These are phyloP conservation scores for Diutina pseudorugosa DNA, from an alignment of 1,139 yeast species.

Conservation along the genomic window DNA sequence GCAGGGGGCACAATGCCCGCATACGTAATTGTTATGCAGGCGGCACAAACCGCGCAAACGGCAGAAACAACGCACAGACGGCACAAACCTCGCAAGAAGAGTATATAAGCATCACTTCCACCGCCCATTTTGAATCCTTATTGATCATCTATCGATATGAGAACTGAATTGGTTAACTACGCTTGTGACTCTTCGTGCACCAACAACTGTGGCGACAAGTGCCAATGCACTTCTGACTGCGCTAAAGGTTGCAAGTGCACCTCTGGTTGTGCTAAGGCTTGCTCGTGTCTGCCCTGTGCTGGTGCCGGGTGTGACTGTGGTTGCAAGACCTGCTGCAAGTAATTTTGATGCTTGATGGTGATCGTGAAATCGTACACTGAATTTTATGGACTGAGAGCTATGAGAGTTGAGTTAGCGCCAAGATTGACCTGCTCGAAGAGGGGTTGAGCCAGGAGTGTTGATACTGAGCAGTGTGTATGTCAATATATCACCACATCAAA, in stretches of 20 bases:
- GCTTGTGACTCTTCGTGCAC: slow-evolving; percentile 4
- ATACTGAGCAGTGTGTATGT: not conserved
- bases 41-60: not conserved
- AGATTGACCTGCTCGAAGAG: not conserved
- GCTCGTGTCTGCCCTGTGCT: not conserved
- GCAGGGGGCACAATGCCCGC: not conserved
- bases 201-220: not conserved
- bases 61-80: not conserved
- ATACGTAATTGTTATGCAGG: not conserved
- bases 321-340: not conserved
- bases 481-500: not conserved
- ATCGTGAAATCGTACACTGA: not conserved
- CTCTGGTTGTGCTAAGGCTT: not conserved
- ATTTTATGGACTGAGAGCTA: not conserved
- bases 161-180: slow-evolving; percentile 1
- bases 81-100: not conserved
- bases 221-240: not conserved
- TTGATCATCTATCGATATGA: not conserved
- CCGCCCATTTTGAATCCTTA: not conserved
- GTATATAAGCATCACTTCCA: not conserved
- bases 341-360: not conserved
- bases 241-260: not conserved
- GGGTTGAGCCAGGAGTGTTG: not conserved
- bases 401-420: not conserved
- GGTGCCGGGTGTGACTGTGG: not conserved